Base-by-base conservation (phyloP, 495 filamentous ascomycete species). In the Patellaria atrata region DNA sequence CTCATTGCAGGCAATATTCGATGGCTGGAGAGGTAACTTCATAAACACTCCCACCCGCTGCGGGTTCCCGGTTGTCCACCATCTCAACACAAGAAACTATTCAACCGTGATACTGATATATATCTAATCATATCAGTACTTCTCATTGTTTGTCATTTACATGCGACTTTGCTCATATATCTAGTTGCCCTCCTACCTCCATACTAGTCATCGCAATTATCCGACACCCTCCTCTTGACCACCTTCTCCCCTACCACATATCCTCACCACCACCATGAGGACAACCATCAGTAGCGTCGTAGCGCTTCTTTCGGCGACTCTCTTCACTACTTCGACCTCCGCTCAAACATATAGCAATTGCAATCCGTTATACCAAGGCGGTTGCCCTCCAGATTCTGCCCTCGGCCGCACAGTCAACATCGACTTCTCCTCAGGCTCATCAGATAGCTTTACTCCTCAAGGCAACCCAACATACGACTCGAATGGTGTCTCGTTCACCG, bases 401-500 rank as follows among this genome's bases (percentile, higher is more conserved):
- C 70, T 96, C 7, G 82, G 85, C 43, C 78, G 70, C 55, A 62
- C 78, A 6, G 77, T 82, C 35, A 70, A 62, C 27, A 75, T 82
- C 57, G 82, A 92, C 58, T 91, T 94, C 58, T 78, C 76, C 15
- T 55, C 68, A 44, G 82, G 83, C 40, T 42, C 57, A 15, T 74
- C 73, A 5, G 65, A 67, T 24, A 75, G 73, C 20, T 93, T 92
- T 54, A 74, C 72, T 5, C 52, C 71, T 2, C 61, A 67, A 30
- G 80, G 81, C 36, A 71, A 64, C 29, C 66, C 66, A 2, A 71
- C 74, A 0, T 93, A 85, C 56, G 73, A 69, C 43, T 64, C 67
- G 18, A 74, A 82, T 54, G 89, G 91, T 27, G 84, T 69, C 10
- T 67, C 63, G 4, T 94, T 96, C 56, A 83, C 82, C n/a, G 76